Evolutionary conservation across 1,284 basidiomycete species (phyloP).

Genomic region (Ustilago loliicola): DNA sequence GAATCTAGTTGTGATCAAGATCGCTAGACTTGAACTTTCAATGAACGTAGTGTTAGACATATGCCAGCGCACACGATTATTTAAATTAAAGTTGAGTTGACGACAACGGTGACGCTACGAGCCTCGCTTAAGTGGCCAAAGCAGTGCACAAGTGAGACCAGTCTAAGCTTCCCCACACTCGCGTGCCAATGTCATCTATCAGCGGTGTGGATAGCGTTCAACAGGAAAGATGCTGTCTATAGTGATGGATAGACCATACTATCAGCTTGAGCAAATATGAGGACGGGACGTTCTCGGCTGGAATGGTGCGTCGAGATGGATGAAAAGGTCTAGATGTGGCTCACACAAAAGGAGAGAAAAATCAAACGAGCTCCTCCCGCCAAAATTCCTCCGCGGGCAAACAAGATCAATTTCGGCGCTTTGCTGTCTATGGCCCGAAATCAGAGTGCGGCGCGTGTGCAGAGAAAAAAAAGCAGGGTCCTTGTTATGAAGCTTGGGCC

Average conservation of each 20-base stretch:
- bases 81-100: neutral
- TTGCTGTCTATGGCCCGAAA: conserved; percentile 8
- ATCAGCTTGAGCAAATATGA: neutral
- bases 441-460: neutral
- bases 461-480: conserved; percentile 31
- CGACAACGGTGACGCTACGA: conserved; percentile 21
- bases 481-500: neutral
- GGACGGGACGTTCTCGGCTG: neutral
- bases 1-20: too few relatives aligned
- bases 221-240: neutral
- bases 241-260: too few relatives aligned
- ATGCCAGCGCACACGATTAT: neutral
- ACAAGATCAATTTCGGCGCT: conserved; percentile 25
- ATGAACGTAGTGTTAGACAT: neutral
- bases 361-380: neutral
- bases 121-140: conserved; percentile 38
- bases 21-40: too few relatives aligned
- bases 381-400: conserved; percentile 23
- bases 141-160: conserved; percentile 7
- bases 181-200: neutral
- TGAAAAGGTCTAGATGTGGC: neutral
- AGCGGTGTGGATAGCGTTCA: neutral
- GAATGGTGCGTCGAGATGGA: neutral
- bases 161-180: conserved; percentile 5
- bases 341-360: too few relatives aligned